Percentiles rank a stretch among this genome's conserved stretches.
phyloP scores from a whole-genome alignment of 495 filamentous ascomycete species.

The Neurospora sp. region DNA sequence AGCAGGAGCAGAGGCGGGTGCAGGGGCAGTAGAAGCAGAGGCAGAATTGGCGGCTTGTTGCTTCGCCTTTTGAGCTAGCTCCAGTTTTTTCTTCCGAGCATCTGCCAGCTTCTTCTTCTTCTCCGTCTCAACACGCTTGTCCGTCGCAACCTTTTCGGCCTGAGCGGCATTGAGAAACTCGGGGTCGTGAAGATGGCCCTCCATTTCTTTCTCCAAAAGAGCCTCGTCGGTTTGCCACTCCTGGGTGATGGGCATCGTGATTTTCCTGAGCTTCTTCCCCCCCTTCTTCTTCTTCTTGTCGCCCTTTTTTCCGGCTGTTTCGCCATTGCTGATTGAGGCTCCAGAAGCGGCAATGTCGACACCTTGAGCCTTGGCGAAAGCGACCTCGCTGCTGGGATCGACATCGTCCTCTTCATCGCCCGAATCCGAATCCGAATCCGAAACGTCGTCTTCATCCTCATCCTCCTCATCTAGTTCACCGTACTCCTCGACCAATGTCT shows the following conservation, averaged over 20 bases:
- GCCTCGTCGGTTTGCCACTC: constrained; percentile 41
- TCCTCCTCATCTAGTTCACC: constrained; percentile 23
- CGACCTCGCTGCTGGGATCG: constrained; percentile 23
- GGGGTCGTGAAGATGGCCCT: constrained; percentile 35
- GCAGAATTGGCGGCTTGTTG: constrained; percentile 1
- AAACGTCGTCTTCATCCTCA: constrained; percentile 24
- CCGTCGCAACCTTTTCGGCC: constrained; percentile 10
- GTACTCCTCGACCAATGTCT: constrained; percentile 22
- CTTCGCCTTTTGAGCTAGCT: constrained; percentile 12
- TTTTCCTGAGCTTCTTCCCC: constrained; percentile 9
- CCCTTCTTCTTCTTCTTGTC: background rate
- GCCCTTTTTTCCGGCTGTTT: background rate
- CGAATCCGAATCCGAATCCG: background rate
- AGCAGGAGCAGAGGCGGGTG: background rate
- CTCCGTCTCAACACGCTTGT: constrained; percentile 16
- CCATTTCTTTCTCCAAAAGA: constrained; percentile 41
- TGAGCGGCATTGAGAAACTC: constrained; percentile 32
- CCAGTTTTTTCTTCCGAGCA: constrained; percentile 14
- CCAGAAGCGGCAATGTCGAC: constrained; percentile 11
- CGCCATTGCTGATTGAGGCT: background rate
- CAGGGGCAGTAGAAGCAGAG: background rate
- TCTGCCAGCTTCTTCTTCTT: background rate
- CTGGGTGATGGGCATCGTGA: constrained; percentile 26
- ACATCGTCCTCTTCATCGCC: constrained; percentile 1
- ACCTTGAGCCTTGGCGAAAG: constrained; percentile 22